Percentiles rank a stretch among this genome's conserved stretches.
Evolutionary conservation across 2,329 filamentous ascomycete genomes (phyloP).

Genomic region (Coniochaeta sp.): DNA sequence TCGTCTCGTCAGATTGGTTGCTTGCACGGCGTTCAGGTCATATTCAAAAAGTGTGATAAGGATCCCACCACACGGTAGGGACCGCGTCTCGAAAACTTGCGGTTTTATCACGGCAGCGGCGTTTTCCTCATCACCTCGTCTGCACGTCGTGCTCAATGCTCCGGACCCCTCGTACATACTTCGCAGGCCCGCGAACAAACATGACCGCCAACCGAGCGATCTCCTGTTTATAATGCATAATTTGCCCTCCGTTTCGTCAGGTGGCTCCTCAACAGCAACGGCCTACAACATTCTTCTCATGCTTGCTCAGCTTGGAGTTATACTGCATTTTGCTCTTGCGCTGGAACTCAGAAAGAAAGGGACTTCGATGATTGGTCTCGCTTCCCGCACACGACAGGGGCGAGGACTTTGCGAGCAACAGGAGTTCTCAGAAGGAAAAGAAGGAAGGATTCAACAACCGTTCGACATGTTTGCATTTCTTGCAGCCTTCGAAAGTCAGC

Average conservation of each 20-base stretch:
- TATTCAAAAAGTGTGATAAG: background rate
- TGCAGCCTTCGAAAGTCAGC: background rate
- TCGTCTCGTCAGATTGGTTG: background rate
- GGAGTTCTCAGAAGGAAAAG: background rate
- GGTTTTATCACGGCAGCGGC: background rate
- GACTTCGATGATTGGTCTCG: background rate
- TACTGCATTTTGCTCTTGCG: background rate
- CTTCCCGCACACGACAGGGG: background rate
- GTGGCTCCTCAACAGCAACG: background rate
- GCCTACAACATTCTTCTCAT: background rate
- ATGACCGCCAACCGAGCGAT: background rate
- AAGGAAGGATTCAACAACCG: background rate
- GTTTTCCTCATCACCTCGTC: too few relatives aligned
- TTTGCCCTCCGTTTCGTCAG: background rate
- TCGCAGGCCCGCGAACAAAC: background rate
- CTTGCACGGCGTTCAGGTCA: conserved; percentile 3
- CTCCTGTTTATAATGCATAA: conserved; percentile 4
- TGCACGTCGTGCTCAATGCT: background rate
- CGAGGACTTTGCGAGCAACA: background rate
- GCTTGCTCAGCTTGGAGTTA: background rate
- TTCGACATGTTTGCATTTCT: background rate
- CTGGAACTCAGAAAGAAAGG: background rate
- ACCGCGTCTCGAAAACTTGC: conserved; percentile 1
- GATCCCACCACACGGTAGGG: conserved; percentile 2
- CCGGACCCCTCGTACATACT: background rate